These are phyloP conservation scores for Chaetomium fimeti DNA, from an alignment of 495 filamentous ascomycete species.

Conservation along the genomic window DNA sequence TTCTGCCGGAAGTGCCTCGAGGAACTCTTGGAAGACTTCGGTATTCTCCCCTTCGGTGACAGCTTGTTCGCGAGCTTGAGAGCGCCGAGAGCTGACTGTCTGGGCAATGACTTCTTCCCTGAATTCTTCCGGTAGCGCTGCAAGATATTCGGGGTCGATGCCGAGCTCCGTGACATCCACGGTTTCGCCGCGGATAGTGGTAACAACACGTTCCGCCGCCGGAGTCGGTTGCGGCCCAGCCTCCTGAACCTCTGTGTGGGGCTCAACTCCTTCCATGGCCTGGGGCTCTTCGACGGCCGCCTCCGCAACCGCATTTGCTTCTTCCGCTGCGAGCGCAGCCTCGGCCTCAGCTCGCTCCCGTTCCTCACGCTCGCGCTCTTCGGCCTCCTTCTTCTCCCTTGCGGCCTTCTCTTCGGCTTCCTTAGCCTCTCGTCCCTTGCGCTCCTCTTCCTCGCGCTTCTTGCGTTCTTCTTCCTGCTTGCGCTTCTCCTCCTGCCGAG, in stretches of 20 bases:
- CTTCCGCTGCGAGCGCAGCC: constrained; percentile 44
- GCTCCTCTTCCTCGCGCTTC: constrained; percentile 55
- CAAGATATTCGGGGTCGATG: constrained; percentile 90
- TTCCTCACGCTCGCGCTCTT: constrained; percentile 53
- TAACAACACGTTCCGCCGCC: constrained; percentile 58
- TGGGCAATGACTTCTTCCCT: constrained; percentile 92
- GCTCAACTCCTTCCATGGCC: constrained; percentile 87
- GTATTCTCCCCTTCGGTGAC: constrained; percentile 72
- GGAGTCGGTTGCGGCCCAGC: constrained; percentile 35
- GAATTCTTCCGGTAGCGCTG: constrained; percentile 90
- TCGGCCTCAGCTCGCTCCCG: constrained; percentile 53
- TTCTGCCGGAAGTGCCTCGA: constrained; percentile 86
- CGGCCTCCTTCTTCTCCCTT: constrained; percentile 55
- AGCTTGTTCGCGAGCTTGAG: constrained; percentile 68
- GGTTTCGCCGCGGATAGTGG: constrained; percentile 77
- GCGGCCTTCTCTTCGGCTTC: constrained; percentile 61
- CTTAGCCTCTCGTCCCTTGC: constrained; percentile 53
- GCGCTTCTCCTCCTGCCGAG: constrained; percentile 56
- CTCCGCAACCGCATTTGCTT: constrained; percentile 32
- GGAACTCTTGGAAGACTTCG: constrained; percentile 90
- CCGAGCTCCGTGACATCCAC: constrained; percentile 91
- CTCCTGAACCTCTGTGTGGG: constrained; percentile 41
- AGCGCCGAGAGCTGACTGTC: constrained; percentile 77
- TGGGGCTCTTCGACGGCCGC: constrained; percentile 42
- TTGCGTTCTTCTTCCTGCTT: constrained; percentile 68